These are phyloP conservation scores for Pyrenophora teres DNA, from an alignment of 2,329 filamentous ascomycete genomes.

Conservation along the genomic window DNA sequence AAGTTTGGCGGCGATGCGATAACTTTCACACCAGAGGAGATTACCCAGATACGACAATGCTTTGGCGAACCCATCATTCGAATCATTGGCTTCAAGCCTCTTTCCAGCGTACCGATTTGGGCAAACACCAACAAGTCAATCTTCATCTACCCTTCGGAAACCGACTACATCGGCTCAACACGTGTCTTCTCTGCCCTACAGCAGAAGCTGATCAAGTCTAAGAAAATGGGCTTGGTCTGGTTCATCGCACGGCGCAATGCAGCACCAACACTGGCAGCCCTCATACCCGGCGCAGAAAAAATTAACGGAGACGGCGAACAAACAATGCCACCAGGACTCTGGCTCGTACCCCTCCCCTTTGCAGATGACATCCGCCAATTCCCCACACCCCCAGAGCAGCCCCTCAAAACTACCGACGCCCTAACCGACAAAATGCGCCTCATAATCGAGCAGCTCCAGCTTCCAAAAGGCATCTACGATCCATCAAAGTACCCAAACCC, in stretches of 20 bases:
- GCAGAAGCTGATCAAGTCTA: slow-evolving; percentile 77
- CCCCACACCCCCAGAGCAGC: slow-evolving; percentile 63
- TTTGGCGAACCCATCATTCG: slow-evolving; percentile 84
- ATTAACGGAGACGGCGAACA: slow-evolving; percentile 68
- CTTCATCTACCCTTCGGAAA: slow-evolving; percentile 93
- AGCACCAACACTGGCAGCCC: slow-evolving; percentile 76
- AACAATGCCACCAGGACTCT: slow-evolving; percentile 79
- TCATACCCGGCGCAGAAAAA: slow-evolving; percentile 74
- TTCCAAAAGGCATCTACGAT: slow-evolving; percentile 84
- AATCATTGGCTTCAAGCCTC: slow-evolving; percentile 91
- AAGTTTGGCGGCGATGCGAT: slow-evolving; percentile 94
- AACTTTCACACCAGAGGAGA: slow-evolving; percentile 82
- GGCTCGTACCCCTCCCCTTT: slow-evolving; percentile 86
- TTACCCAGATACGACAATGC: slow-evolving; percentile 69
- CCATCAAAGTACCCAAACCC: slow-evolving; percentile 90
- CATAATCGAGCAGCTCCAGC: slow-evolving; percentile 82
- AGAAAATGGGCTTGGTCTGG: slow-evolving; percentile 88
- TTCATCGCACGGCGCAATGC: slow-evolving; percentile 82
- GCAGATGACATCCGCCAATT: slow-evolving; percentile 83
- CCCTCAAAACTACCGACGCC: slow-evolving; percentile 60
- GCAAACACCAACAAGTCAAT: slow-evolving; percentile 82
- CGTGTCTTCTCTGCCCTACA: slow-evolving; percentile 90
- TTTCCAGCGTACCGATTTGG: slow-evolving; percentile 76
- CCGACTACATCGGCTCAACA: slow-evolving; percentile 86
- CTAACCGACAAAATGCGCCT: slow-evolving; percentile 81